Evolutionary conservation across 768 basidiomycete species (phyloP).

Genomic region (Amanita rubescens): DNA sequence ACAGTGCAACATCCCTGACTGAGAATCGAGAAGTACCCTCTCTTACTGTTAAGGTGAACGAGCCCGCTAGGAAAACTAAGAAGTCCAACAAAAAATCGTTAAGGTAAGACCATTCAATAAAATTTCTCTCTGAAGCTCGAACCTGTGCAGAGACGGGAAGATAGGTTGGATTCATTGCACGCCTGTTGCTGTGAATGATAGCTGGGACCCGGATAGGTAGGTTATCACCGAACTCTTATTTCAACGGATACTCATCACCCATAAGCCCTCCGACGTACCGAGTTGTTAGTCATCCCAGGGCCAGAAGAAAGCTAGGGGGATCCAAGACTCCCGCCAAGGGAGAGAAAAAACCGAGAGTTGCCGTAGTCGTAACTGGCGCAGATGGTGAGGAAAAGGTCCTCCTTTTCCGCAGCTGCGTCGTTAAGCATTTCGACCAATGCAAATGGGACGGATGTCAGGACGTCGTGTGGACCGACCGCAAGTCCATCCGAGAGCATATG

Average conservation of each 20-base stretch:
- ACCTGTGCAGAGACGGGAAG: not conserved
- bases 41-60: not conserved
- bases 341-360: not conserved
- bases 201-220: not conserved
- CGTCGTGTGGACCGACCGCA: not conserved
- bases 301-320: not conserved
- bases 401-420: conserved; percentile 1
- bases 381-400: not conserved
- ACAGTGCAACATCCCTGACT: not conserved
- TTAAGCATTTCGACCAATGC: not conserved
- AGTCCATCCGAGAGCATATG: not conserved
- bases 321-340: not conserved
- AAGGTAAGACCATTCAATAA: not conserved
- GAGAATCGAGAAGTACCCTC: not conserved
- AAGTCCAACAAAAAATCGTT: not conserved
- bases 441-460: not conserved
- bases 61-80: not conserved
- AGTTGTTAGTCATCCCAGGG: not conserved
- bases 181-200: not conserved
- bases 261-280: not conserved
- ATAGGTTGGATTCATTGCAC: not conserved
- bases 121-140: not conserved
- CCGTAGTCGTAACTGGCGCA: not conserved
- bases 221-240: not conserved
- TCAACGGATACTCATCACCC: not conserved